Evolutionary conservation across 306 rosid species (phyloP).

Genomic region (Pyrus betulifolia): DNA sequence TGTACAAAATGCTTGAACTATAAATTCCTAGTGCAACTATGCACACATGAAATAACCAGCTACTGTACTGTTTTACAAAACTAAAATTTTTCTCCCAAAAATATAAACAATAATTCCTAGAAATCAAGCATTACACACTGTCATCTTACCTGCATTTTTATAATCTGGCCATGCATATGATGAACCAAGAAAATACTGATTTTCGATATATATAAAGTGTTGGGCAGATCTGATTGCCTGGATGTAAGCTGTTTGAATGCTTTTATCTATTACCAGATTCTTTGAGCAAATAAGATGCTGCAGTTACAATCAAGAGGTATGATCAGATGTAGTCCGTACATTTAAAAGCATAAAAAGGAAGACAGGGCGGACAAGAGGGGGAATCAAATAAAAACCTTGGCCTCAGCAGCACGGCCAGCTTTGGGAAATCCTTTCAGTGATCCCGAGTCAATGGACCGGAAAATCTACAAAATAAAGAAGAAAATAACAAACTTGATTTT

Average conservation of each 20-base stretch:
- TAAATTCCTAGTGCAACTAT: neutral
- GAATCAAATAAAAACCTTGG: conserved; percentile 36
- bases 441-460: conserved; percentile 92
- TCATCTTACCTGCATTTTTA: conserved; percentile 67
- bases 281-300: conserved; percentile 87
- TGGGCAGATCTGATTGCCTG: conserved; percentile 98
- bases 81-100: neutral
- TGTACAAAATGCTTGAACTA: neutral
- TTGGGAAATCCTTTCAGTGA: conserved; percentile 89
- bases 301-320: conserved; percentile 24
- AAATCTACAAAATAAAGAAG: conserved; percentile 44
- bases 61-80: neutral
- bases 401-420: conserved; percentile 26
- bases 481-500: conserved; percentile 5
- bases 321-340: neutral
- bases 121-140: conserved; percentile 6
- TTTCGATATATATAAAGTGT: conserved; percentile 85
- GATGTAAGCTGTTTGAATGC: conserved; percentile 87
- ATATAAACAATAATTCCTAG: neutral
- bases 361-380: conserved; percentile 2
- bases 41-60: neutral
- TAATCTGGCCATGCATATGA: conserved; percentile 88
- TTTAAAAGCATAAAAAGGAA: conserved; percentile 2
- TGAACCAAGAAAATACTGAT: conserved; percentile 90
- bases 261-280: conserved; percentile 63